Evolutionary conservation across 495 filamentous ascomycete genomes (phyloP).

Genomic region (Neurospora hispaniola): DNA sequence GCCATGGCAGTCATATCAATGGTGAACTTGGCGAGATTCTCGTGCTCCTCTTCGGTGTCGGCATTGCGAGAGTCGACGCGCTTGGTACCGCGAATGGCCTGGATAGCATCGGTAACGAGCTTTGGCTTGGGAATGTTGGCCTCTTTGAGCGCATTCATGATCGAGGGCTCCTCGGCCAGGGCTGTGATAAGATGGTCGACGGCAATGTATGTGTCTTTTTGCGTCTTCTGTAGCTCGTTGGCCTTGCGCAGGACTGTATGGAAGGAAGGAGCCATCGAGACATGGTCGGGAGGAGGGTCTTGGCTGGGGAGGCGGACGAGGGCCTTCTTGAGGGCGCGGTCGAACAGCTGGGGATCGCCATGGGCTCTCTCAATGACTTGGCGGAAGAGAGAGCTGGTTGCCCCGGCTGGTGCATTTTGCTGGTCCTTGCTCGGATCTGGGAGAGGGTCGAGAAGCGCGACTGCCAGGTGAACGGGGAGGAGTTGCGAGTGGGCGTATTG

Average conservation of each 20-base stretch:
- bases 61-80: conserved; percentile 92
- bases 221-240: conserved; percentile 85
- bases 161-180: conserved; percentile 63
- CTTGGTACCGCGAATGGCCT: conserved; percentile 80
- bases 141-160: conserved; percentile 66
- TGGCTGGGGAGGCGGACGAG: conserved; percentile 87
- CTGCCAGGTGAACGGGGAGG: conserved; percentile 76
- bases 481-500: conserved; percentile 87
- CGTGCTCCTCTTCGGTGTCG: conserved; percentile 78
- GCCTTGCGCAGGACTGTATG: conserved; percentile 71
- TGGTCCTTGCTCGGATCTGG: conserved; percentile 68
- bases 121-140: conserved; percentile 87
- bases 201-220: conserved; percentile 89
- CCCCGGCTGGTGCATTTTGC: conserved; percentile 49
- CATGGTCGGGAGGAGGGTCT: conserved; percentile 82
- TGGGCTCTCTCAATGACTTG: conserved; percentile 92
- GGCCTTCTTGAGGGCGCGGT: conserved; percentile 80
- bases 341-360: conserved; percentile 80
- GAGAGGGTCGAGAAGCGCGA: conserved; percentile 75
- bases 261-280: conserved; percentile 70
- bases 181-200: conserved; percentile 87
- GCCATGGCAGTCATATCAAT: conserved; percentile 95
- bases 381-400: conserved; percentile 67
- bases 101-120: conserved; percentile 75
- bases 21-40: conserved; percentile 93